Base-by-base conservation (phyloP, 1,284 basidiomycete genomes). In the Mycena sp. region DNA sequence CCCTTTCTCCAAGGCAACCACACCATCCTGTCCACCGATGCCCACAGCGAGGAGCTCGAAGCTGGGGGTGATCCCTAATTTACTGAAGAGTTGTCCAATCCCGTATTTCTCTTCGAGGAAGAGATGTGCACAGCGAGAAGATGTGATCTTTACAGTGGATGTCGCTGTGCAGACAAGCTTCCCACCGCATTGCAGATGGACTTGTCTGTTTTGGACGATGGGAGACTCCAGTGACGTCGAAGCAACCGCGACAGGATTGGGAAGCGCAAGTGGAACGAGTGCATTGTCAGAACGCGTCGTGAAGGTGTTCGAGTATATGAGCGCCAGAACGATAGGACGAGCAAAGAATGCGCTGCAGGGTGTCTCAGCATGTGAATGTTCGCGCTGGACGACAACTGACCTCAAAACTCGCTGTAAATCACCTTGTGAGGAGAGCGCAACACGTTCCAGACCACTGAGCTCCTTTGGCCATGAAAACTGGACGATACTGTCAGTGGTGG, bases 31-130 rank as follows among this genome's bases (percentile, higher is more conserved):
- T 9, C 72, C 59, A 9, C 79, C 78, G n/a, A 80, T 57, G 2
- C 79, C 85, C n/a, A 85, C 87, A n/a, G 75, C 74, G 40, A 86
- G 72, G 6, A 91, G 81, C 61, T 83, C 80, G 69, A 90, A 91
- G 32, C 79, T 78, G 0, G 89, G 87, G 4, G 78, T 76, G 40
- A 78, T 79, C 30, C 79, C 79, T 43, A 90, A 73, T 35, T 84
- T 83, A 26, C 84, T 77, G 72, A 90, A 89, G 67, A 87, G 84
- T 73, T 91, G 89, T 2, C 89, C 89, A n/a, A 91, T 87, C 16
- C 87, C 87, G 62, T 84, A 90, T 67, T 87, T 87, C 65, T 90
- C 87, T 58, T 87, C 84, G 14, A 91, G 79, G 73, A 90, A 87
- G 41, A 88, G 80, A 58, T 80, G 81, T n/a, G 87, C 88, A 67